These are phyloP conservation scores for Ramaria sp. DNA, from an alignment of 768 basidiomycete genomes.

Conservation along the genomic window DNA sequence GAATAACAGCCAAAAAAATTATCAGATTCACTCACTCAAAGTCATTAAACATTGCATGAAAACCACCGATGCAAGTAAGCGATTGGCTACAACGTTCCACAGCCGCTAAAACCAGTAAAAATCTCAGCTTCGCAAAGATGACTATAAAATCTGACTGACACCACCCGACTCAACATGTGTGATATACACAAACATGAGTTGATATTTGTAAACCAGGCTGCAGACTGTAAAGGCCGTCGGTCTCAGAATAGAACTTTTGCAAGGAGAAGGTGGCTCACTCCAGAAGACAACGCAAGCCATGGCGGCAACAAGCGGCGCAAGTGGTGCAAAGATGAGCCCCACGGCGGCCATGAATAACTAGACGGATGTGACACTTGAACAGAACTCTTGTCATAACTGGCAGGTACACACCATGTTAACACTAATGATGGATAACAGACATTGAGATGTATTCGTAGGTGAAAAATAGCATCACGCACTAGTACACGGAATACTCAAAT, in stretches of 20 bases:
- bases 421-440: slow-evolving; percentile 19
- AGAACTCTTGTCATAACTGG: slow-evolving; percentile 3
- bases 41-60: slow-evolving; percentile 85
- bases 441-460: background rate
- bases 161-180: slow-evolving; percentile 91
- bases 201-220: slow-evolving; percentile 90
- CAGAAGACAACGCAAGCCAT: slow-evolving; percentile 82
- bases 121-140: slow-evolving; percentile 2
- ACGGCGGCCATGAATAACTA: slow-evolving; percentile 89
- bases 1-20: background rate
- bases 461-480: slow-evolving; percentile 34
- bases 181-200: slow-evolving; percentile 89
- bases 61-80: slow-evolving; percentile 64
- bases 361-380: background rate
- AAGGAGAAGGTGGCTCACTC: slow-evolving; percentile 24
- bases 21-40: slow-evolving; percentile 61
- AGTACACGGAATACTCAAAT: slow-evolving; percentile 82
- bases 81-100: slow-evolving; percentile 92
- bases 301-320: slow-evolving; percentile 82
- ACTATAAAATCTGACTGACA: slow-evolving; percentile 33
- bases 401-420: slow-evolving; percentile 41
- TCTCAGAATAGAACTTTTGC: slow-evolving; percentile 11
- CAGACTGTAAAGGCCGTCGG: slow-evolving; percentile 27
- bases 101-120: slow-evolving; percentile 43
- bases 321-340: slow-evolving; percentile 85